Percentiles rank a stretch among this genome's conserved stretches.
phyloP scores from a whole-genome alignment of 2,329 filamentous ascomycete species.

The Hypoxylon sp. region DNA sequence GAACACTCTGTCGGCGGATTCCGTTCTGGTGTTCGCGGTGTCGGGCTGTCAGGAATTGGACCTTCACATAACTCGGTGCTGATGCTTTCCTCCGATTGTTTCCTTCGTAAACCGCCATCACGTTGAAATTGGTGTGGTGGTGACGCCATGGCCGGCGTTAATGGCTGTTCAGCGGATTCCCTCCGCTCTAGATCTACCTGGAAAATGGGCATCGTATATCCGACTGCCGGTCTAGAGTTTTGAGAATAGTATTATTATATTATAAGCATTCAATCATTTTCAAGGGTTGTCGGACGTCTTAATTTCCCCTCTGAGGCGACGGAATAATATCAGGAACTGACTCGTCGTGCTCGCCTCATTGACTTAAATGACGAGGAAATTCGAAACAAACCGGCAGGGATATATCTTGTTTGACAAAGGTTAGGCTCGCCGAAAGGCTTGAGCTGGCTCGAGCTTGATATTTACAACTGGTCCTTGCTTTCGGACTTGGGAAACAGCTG shows the following conservation, averaged over 20 bases:
- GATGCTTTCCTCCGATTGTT: slow-evolving; percentile 72
- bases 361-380: slow-evolving; percentile 28
- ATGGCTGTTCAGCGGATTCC: slow-evolving; percentile 48
- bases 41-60: slow-evolving; percentile 63
- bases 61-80: slow-evolving; percentile 74
- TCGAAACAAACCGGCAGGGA: slow-evolving; percentile 35
- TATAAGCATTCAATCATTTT: slow-evolving; percentile 40
- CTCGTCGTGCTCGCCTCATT: slow-evolving; percentile 41
- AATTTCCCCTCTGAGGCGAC: slow-evolving; percentile 13
- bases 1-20: slow-evolving; percentile 58
- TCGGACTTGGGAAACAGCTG: not conserved
- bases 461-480: slow-evolving; percentile 3
- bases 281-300: not conserved
- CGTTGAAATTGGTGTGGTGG: slow-evolving; percentile 42
- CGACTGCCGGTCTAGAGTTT: slow-evolving; percentile 25
- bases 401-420: slow-evolving; percentile 25
- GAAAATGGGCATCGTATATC: slow-evolving; percentile 70
- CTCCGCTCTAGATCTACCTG: slow-evolving; percentile 63
- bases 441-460: slow-evolving; percentile 6
- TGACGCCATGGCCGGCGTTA: slow-evolving; percentile 44
- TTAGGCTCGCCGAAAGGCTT: slow-evolving; percentile 5
- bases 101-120: slow-evolving; percentile 52
- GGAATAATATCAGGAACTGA: slow-evolving; percentile 32
- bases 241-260: slow-evolving; percentile 23
- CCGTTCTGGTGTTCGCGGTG: slow-evolving; percentile 53